These are phyloP conservation scores for Metschnikowia corniflorae DNA, from an alignment of 805 yeast species.

Conservation along the genomic window DNA sequence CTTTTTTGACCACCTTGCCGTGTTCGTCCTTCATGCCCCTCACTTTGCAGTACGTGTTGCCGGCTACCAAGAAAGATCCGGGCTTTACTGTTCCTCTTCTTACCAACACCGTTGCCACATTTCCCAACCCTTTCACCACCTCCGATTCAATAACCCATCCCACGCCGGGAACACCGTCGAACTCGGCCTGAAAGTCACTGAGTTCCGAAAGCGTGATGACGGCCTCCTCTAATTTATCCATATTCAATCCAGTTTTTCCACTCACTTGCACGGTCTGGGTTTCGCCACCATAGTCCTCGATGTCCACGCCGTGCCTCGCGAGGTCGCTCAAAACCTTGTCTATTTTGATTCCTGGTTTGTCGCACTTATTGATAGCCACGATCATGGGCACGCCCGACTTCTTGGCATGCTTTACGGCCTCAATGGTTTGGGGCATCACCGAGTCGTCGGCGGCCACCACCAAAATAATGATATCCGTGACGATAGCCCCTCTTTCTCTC, in stretches of 20 bases:
- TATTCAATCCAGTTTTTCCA: constrained; percentile 85
- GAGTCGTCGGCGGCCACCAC: constrained; percentile 98
- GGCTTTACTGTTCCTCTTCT: constrained; percentile 70
- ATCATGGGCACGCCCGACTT: constrained; percentile 77
- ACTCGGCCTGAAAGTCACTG: constrained; percentile 67
- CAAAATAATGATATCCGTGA: constrained; percentile 86
- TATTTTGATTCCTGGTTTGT: constrained; percentile 69
- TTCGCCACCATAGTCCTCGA: constrained; percentile 94
- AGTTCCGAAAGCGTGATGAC: constrained; percentile 81
- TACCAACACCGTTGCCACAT: constrained; percentile 79
- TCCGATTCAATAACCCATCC: constrained; percentile 91
- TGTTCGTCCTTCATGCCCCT: constrained; percentile 71
- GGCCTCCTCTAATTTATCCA: constrained; percentile 87
- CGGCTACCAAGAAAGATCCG: constrained; percentile 80
- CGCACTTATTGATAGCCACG: constrained; percentile 92
- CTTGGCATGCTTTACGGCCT: constrained; percentile 91
- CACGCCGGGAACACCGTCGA: constrained; percentile 52
- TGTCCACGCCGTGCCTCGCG: constrained; percentile 71
- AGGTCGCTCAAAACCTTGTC: constrained; percentile 77
- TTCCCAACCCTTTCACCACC: constrained; percentile 77
- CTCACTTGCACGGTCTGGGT: constrained; percentile 84
- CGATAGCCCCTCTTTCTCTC: constrained; percentile 94
- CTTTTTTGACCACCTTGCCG: constrained; percentile 59
- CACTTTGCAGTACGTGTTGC: constrained; percentile 82
- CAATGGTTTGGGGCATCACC: constrained; percentile 95